Evolutionary conservation across 306 rosid species (phyloP).

Genomic region (Vigna radiata): DNA sequence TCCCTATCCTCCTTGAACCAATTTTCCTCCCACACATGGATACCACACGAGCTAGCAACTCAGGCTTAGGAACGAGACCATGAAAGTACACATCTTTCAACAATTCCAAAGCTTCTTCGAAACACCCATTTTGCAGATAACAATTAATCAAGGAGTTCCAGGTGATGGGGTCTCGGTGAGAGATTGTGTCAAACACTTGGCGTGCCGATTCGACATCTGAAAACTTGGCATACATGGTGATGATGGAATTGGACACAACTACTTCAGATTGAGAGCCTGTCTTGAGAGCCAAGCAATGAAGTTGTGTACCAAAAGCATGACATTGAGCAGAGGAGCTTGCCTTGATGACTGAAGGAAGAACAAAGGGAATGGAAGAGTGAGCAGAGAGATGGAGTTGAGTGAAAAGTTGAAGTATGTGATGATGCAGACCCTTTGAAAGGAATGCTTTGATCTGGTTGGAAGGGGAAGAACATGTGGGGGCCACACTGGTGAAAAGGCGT

Average conservation of each 20-base stretch:
- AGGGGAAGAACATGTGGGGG: constrained; percentile 34
- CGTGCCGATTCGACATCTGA: constrained; percentile 46
- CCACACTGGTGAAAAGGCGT: constrained; percentile 18
- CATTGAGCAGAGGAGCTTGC: constrained; percentile 59
- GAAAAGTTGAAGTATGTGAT: constrained; percentile 56
- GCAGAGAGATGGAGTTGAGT: constrained; percentile 47
- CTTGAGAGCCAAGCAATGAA: constrained; percentile 62
- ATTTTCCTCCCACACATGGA: constrained; percentile 56
- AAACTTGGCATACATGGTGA: constrained; percentile 63
- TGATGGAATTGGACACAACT: constrained; percentile 65
- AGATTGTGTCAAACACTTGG: constrained; percentile 68
- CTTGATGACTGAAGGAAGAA: constrained; percentile 70
- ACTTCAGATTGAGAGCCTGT: constrained; percentile 49
- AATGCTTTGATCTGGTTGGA: constrained; percentile 52
- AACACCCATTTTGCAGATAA: constrained; percentile 63
- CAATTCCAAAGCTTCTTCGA: constrained; percentile 48
- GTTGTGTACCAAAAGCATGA: constrained; percentile 55
- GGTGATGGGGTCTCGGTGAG: constrained; percentile 56
- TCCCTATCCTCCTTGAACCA: constrained; percentile 55
- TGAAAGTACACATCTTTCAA: constrained; percentile 47
- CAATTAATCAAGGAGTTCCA: constrained; percentile 75
- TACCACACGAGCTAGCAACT: constrained; percentile 59
- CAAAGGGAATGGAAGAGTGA: constrained; percentile 39
- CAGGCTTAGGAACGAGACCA: constrained; percentile 62
- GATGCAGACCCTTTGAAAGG: constrained; percentile 52